Conservation (phyloP, 1,284 basidiomycete genomes). For the Apiotrichum akiyoshidainum region DNA sequence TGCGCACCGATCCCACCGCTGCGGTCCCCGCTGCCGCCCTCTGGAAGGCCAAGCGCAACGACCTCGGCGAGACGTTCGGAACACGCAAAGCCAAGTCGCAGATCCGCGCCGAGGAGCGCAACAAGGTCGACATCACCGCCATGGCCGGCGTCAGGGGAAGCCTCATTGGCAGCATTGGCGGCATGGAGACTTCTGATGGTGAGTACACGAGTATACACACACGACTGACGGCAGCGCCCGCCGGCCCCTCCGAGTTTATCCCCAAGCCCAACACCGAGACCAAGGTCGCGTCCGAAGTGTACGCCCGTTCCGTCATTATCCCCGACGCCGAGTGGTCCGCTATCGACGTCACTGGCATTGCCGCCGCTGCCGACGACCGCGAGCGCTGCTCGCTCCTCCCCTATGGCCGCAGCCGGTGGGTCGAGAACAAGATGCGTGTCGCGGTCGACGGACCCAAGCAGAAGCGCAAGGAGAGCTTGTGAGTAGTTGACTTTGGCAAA, state of each 20-base stretch:
- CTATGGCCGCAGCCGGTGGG: constrained; percentile 63
- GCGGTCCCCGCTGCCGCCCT: constrained; percentile 53
- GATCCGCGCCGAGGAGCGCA: constrained; percentile 77
- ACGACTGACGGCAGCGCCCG: constrained; percentile 13
- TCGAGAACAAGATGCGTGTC: constrained; percentile 50
- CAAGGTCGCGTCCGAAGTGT: constrained; percentile 65
- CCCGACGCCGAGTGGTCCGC: constrained; percentile 61
- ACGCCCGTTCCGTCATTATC: constrained; percentile 70
- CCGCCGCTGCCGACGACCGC: constrained; percentile 59
- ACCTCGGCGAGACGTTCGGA: constrained; percentile 86
- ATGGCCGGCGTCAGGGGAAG: constrained; percentile 76
- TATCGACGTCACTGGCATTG: constrained; percentile 47
- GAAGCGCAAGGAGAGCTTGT: constrained; percentile 59
- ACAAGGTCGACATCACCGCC: constrained; percentile 77
- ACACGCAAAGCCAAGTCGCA: constrained; percentile 85
- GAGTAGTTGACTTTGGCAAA: constrained; percentile 26
- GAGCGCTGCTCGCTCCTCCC: constrained; percentile 62
- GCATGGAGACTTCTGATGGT: constrained; percentile 54
- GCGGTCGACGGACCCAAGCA: constrained; percentile 17
- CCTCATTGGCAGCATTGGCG: constrained; percentile 74
- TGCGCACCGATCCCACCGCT: constrained; percentile 54
- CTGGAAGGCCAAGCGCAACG: constrained; percentile 64
- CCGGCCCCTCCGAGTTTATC: constrained; percentile 55
- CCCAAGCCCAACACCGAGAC: constrained; percentile 69
- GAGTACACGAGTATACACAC: neutral